Conservation (phyloP, 2,329 filamentous ascomycete species). For the Thermochaetoides dissita region DNA sequence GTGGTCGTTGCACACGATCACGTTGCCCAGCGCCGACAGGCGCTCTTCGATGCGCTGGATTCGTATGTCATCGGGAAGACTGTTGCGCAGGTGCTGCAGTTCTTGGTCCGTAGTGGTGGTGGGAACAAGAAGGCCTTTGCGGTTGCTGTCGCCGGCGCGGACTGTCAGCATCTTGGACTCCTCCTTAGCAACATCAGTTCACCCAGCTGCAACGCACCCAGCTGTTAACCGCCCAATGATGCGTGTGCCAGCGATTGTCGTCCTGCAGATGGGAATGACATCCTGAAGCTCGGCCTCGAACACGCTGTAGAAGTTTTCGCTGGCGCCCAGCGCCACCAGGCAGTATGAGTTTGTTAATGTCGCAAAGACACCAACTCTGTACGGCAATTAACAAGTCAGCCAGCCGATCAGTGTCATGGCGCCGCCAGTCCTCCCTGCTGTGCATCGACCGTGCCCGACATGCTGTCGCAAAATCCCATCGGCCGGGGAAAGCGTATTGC, state of each 20-base stretch:
- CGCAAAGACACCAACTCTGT: slow-evolving; percentile 86
- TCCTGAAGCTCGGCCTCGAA: slow-evolving; percentile 97
- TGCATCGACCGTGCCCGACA: background rate
- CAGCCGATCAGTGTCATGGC: no score
- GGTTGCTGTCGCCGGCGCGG: slow-evolving; percentile 49
- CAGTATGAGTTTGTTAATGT: slow-evolving; percentile 97
- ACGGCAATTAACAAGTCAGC: background rate
- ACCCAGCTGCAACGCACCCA: slow-evolving; percentile 40
- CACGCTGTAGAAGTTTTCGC: slow-evolving; percentile 98
- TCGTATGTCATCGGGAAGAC: slow-evolving; percentile 77
- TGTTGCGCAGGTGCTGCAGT: slow-evolving; percentile 91
- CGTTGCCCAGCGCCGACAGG: slow-evolving; percentile 87
- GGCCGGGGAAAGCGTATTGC: background rate
- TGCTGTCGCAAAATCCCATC: slow-evolving; percentile 7
- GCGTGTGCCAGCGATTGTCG: slow-evolving; percentile 88
- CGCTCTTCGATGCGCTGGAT: slow-evolving; percentile 98
- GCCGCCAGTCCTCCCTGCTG: no score
- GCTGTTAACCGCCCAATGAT: slow-evolving; percentile 93
- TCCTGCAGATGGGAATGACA: slow-evolving; percentile 91
- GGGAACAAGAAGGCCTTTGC: slow-evolving; percentile 89
- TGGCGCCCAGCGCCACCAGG: slow-evolving; percentile 83
- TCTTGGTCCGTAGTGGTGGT: slow-evolving; percentile 96
- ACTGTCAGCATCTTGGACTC: slow-evolving; percentile 4
- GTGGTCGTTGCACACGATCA: slow-evolving; percentile 93
- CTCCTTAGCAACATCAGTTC: background rate